Evolutionary conservation across 176 grass and related monocot genomes (phyloP).

Genomic region (Ampelocalamus luodianensis): DNA sequence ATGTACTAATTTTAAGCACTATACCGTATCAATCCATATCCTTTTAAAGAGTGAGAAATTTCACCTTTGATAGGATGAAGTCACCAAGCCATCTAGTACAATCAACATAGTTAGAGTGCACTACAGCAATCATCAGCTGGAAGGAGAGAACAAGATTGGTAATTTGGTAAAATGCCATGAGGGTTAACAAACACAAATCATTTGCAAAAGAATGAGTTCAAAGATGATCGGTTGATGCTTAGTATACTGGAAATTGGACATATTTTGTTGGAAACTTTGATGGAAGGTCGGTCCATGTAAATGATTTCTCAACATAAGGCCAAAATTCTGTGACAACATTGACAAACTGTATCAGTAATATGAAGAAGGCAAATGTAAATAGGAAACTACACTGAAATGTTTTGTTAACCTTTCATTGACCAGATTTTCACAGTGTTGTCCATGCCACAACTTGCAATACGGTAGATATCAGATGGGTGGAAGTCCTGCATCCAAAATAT

Average conservation of each 20-base stretch:
- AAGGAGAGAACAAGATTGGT: conserved; percentile 23
- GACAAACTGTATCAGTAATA: conserved; percentile 27
- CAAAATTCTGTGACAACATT: conserved; percentile 70
- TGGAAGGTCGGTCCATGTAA: conserved; percentile 93
- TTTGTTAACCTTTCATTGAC: conserved; percentile 91
- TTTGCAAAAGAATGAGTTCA: conserved; percentile 20
- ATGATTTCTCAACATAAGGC: conserved; percentile 97
- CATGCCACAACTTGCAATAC: conserved; percentile 97
- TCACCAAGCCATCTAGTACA: conserved; percentile 98
- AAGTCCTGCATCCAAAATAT: conserved; percentile 69
- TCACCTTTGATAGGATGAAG: conserved; percentile 93
- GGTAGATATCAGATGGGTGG: conserved; percentile 89
- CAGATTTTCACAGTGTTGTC: conserved; percentile 97
- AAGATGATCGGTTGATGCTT: conserved; percentile 23
- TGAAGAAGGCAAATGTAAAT: conserved; percentile 19
- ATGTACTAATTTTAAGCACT: conserved; percentile 10
- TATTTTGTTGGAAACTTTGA: conserved; percentile 99
- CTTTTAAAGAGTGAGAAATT: conserved; percentile 18
- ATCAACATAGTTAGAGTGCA: conserved; percentile 95
- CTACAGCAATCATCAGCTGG: conserved; percentile 73
- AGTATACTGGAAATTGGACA: conserved; percentile 84
- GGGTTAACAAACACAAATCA: background rate
- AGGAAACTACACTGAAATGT: conserved; percentile 13
- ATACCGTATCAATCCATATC: conserved; percentile 12
- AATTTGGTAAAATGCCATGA: conserved; percentile 19